Evolutionary conservation across 371 early-diverging fungal species (phyloP), one percentile per base, ranked within the genome.

Genomic region (Syncephalastrum contaminatum): DNA sequence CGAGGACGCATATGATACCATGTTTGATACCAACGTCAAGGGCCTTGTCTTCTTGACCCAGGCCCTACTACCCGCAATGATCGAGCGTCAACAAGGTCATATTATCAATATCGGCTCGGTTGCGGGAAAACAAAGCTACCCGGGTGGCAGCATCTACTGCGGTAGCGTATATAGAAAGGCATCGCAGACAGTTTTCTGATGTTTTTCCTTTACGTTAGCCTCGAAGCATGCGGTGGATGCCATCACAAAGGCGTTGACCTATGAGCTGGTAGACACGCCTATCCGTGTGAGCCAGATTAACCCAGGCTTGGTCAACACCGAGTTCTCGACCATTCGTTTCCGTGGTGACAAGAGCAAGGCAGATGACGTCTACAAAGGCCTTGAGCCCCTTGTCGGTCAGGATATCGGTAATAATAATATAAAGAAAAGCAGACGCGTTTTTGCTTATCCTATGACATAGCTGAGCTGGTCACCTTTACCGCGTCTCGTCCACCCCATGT

Each of bases 11-110:
- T 81, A 90, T 60, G 88, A 95, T 64, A 76, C 83, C 39, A 89
- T 95, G 86, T 70, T 97, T 41, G 91, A 94, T 59, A 95, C 95
- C 40, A 97, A 97, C 66, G 88, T 96, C 58, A 94, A 94, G 65
- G 95, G 92, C 0, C 69, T 89, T 0, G 69, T 90, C 4, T 86
- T 82, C 51, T 75, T 89, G 6, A 90, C 92, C 4, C 91, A 92
- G 52, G 91, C 92, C 0, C 74, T 93, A 8, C 54, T 96, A n/a
- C 89, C 87, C 0, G 75, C 83, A 2, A 94, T 97, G 94, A 88
- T 87, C 58, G 64, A 69, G 24, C 70, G 87, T 0, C 60, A 80
- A 47, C 57, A 54, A n/a, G 96, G 96, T 0, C 88, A 91, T 63
- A 86, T 96, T 53, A 90, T 97, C 63, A 95, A 94, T 68, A 75